Base-by-base conservation (phyloP, 805 yeast species). In the Kazachstania bromeliacearum region DNA sequence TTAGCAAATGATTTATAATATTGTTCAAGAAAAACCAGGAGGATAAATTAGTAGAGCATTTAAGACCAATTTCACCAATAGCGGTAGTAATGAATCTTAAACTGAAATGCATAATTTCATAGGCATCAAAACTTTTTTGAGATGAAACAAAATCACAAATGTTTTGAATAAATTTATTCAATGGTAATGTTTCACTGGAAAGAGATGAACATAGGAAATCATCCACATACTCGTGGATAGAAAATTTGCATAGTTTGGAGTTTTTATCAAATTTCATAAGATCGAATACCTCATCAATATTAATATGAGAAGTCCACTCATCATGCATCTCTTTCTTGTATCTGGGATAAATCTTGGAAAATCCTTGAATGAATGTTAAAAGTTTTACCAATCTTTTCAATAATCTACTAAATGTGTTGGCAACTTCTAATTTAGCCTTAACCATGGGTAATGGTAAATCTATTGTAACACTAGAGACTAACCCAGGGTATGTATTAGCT, bases 221-320 rank as follows among this genome's bases (percentile, higher is more conserved):
- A 40, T 34, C 3, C 39, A 17, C 16, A 34, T 28, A 20, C 12
- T 28, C 4, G 35, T 21, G 5, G 38, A 12, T 18, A 15, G 18
- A 9, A 23, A 22, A 22, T 31, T 40, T 10, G 31, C 33, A 10
- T 43, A 20, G 7, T 30, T 22, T 23, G 40, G 26, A 27, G 37
- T 30, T 2, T 24, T 30, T 4, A 32, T 19, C 3, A 34, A 41
- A 20, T 27, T 29, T 7, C 7, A 16, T 14, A 28, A 15, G 28
- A 51, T 47, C 52, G 1, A 46, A 34, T 7, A 50, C 45, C 21
- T 50, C 53, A 23, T 50, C 45, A 27, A 50, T 27, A 26, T 76
- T 72, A 28, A 76, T 71, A 39, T 62, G 61, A 33, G 58, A 47
- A 10, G 54, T 37, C 85, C 85, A 79, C 53, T 77, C 84, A 23